Evolutionary conservation across 176 grass and related monocot genomes (phyloP).

Genomic region (Chloris gayana): DNA sequence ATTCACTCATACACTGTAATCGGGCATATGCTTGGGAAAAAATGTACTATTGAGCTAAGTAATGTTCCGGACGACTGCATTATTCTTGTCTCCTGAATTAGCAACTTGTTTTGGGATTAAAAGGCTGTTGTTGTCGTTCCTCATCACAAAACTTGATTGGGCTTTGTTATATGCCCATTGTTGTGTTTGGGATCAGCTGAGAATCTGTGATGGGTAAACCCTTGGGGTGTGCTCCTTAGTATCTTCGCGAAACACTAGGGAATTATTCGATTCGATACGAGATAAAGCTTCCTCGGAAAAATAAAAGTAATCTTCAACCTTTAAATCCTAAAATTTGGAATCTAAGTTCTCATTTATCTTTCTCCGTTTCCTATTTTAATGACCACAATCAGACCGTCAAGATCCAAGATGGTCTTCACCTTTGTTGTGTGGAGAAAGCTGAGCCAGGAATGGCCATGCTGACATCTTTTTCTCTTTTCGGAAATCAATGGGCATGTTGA

Average conservation of each 20-base stretch:
- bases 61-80: not conserved
- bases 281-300: too few species aligned
- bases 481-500: too few species aligned
- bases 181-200: not conserved
- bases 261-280: not conserved
- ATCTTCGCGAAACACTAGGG: not conserved
- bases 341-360: not conserved
- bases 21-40: not conserved
- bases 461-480: too few species aligned
- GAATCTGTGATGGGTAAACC: not conserved
- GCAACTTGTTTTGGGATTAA: not conserved
- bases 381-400: too few species aligned
- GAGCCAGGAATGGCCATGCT: too few species aligned
- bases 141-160: not conserved
- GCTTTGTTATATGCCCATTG: not conserved
- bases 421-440: too few species aligned
- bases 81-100: not conserved
- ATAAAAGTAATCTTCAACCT: not conserved
- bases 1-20: constrained; percentile 20
- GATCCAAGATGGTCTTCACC: too few species aligned
- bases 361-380: too few species aligned
- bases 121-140: not conserved
- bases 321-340: not conserved
- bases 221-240: not conserved
- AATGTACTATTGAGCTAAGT: not conserved